A percentile compares a stretch with the other conserved stretches of the same genome.
Evolutionary conservation across 768 basidiomycete species (phyloP).

Genomic region (Xanthoconium stramineum): DNA sequence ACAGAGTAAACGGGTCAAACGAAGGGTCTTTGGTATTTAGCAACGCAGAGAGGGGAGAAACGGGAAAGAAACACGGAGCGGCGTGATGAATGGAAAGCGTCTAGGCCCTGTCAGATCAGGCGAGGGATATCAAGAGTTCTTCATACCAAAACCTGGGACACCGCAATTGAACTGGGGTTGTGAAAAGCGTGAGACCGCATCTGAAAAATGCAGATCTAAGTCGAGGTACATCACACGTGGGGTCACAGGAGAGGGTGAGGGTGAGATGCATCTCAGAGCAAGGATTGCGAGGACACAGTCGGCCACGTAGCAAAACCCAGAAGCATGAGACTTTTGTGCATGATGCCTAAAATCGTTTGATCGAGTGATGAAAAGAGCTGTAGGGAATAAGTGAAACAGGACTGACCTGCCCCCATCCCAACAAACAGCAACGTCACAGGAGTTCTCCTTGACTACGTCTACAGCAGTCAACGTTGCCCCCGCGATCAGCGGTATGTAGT

Average conservation of each 20-base stretch:
- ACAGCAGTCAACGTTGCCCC: conserved; percentile 79
- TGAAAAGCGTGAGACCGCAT: conserved; percentile 80
- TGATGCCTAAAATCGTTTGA: conserved; percentile 59
- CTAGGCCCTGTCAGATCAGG: conserved; percentile 27
- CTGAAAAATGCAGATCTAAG: conserved; percentile 88
- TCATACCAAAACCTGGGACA: conserved; percentile 48
- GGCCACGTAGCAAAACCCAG: conserved; percentile 94
- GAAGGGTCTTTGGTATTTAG: conserved; percentile 34
- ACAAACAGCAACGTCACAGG: conserved; percentile 64
- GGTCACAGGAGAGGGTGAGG: conserved; percentile 13
- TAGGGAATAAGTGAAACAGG: background rate
- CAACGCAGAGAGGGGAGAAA: conserved; percentile 48
- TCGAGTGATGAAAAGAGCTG: background rate
- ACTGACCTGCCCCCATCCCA: conserved; percentile 88
- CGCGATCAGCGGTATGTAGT: conserved; percentile 69
- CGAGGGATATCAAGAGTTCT: background rate
- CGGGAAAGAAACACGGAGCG: conserved; percentile 81
- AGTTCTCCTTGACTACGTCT: conserved; percentile 47
- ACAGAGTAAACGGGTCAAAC: conserved; percentile 66
- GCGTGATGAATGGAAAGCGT: conserved; percentile 86
- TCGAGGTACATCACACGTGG: conserved; percentile 83
- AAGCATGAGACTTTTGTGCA: conserved; percentile 70
- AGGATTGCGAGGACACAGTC: conserved; percentile 84
- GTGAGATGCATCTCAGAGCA: conserved; percentile 47
- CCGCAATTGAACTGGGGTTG: conserved; percentile 33